Conservation (phyloP, 225 moss, liverwort and hornwort genomes). For the Pseudoscleropodium purum region DNA sequence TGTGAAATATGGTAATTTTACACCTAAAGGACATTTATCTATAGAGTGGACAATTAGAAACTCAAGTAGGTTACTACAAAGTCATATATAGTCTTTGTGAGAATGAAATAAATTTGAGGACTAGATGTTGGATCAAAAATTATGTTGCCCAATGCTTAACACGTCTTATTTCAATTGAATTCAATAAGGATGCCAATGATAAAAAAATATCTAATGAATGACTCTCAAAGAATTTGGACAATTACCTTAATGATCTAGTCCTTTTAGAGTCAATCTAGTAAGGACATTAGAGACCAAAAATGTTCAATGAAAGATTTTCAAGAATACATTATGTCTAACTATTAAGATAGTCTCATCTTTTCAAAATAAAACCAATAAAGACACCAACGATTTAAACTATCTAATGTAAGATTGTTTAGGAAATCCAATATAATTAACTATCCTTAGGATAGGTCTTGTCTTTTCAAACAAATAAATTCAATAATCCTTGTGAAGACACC, state of each 20-base stretch:
- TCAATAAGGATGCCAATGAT: neutral
- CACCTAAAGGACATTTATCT: no score
- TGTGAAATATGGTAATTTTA: no score
- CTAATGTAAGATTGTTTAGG: neutral
- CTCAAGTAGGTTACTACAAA: no score
- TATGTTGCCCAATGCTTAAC: no score
- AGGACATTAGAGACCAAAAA: neutral
- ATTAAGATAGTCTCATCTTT: neutral
- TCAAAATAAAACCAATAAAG: neutral
- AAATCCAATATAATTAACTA: neutral
- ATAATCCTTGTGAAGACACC: rapidly evolving
- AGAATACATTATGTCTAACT: neutral
- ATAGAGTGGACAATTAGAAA: no score
- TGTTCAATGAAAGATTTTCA: neutral
- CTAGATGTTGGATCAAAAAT: no score
- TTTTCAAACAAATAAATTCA: neutral
- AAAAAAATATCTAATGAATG: neutral
- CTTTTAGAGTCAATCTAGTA: neutral
- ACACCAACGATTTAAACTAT: neutral
- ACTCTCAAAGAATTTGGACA: neutral
- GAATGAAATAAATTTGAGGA: no score
- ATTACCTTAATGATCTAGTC: neutral
- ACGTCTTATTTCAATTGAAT: neutral
- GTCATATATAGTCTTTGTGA: no score
- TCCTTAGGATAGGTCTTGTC: neutral